Base-by-base conservation (phyloP, 164 flowering plant genomes). In the Protea cynaroides region DNA sequence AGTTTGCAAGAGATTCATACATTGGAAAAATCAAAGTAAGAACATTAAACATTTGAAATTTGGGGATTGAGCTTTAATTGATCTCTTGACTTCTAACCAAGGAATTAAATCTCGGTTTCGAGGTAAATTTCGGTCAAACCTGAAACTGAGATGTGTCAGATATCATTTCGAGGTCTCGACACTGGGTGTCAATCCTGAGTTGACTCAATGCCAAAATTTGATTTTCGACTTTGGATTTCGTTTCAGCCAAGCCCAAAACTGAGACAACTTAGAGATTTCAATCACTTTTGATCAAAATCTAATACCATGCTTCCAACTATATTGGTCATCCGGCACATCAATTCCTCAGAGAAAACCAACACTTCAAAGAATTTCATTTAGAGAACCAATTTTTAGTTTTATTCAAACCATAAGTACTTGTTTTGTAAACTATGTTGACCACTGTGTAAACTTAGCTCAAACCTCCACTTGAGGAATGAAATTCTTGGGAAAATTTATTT, bases 401-500 rank as follows among this genome's bases (percentile, higher is more conserved):
- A 19, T 52, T 52, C 55, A 21, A 19, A 52, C 24, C 23, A 52
- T 21, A 19, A 21, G 24, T 52, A 19, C 55, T 21, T 21, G 4
- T 40, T 6, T 52, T 52, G 55, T 21, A 52, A 19, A 11, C 55
- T 19, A 21, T 21, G 8, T 52, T 52, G 55, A 52, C 55, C 24
- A 52, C 12, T 52, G 8, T 24, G 21, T 52, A 19, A 15, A 56
- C 58, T 56, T 25, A 56, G n/a, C n/a, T 56, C 37, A 13, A 25
- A 25, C 37, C 37, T 34, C 25, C 34, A 23, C 14, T 4, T 55
- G 58, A 3, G 17, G 15, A 14, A 25, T 25, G 12, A 15, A 64
- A 53, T 38, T 40, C 67, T 49, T 49, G 52, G 52, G 52, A 18
- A n/a, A 15, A 49, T 49, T 49, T 3, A 54, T 64, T 54, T 53